Evolutionary conservation across 345 rosid species (phyloP).

Genomic region (Pistacia vera): DNA sequence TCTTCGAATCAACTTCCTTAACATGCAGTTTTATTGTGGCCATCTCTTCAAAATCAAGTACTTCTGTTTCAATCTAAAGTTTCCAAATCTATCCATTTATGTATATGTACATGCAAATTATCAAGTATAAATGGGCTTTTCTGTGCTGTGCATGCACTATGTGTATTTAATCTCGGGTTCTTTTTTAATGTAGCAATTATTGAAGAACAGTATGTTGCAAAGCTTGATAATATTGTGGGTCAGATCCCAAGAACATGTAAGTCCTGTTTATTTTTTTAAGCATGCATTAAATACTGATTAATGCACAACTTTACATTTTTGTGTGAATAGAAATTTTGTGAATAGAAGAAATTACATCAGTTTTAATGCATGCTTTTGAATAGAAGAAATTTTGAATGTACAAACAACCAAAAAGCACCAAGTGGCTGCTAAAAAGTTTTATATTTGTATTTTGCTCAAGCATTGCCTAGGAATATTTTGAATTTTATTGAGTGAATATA

Average conservation of each 20-base stretch:
- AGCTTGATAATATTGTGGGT: constrained; percentile 65
- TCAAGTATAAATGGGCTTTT: background rate
- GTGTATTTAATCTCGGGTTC: background rate
- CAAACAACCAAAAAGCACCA: background rate
- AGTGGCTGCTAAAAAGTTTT: background rate
- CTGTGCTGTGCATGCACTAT: background rate
- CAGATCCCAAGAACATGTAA: constrained; percentile 73
- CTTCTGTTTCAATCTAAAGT: background rate
- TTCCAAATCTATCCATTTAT: background rate
- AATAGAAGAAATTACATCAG: background rate
- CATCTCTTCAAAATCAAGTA: background rate
- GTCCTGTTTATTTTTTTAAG: constrained; percentile 26
- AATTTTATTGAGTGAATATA: background rate
- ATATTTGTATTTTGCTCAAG: background rate
- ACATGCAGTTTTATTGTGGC: background rate
- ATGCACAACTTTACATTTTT: background rate
- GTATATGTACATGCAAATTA: background rate
- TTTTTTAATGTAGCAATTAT: constrained; percentile 56
- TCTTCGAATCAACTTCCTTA: background rate
- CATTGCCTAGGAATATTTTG: background rate
- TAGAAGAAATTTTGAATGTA: background rate
- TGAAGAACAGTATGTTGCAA: constrained; percentile 60
- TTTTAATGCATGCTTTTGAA: background rate
- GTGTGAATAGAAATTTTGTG: background rate
- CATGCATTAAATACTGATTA: background rate